Conservation (phyloP, 441 rosid genomes). For the Populus hybrid region DNA sequence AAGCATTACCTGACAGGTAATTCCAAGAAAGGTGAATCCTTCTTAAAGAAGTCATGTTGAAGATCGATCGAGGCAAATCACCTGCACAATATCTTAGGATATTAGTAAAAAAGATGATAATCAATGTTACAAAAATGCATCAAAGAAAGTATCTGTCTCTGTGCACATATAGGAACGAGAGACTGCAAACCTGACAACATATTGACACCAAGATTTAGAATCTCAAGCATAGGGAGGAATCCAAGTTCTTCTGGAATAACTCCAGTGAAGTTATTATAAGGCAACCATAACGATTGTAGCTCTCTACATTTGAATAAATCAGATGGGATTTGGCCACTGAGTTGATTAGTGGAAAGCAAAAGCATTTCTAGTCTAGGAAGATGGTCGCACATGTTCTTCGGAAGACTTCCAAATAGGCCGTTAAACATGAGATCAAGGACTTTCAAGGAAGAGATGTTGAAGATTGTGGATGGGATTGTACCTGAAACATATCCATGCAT, state of each 20-base stretch:
- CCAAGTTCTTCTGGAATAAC: slow-evolving; percentile 12
- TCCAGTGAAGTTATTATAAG: slow-evolving; percentile 4
- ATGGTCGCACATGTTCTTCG: background rate
- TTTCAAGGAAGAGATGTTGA: slow-evolving; percentile 9
- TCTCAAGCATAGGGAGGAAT: background rate
- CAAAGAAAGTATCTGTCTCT: background rate
- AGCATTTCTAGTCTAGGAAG: background rate
- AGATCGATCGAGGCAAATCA: background rate
- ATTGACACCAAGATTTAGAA: background rate
- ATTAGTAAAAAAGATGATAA: background rate
- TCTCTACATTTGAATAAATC: background rate
- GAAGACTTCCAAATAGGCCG: slow-evolving; percentile 4
- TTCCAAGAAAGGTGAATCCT: background rate
- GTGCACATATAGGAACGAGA: background rate
- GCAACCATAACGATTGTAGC: background rate
- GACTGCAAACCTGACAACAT: background rate
- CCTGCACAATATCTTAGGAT: background rate
- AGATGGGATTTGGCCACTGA: slow-evolving; percentile 12
- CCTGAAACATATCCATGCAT: slow-evolving; percentile 5
- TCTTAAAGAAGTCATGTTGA: background rate
- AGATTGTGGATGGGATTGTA: slow-evolving; percentile 5
- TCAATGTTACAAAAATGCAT: background rate
- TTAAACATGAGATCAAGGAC: slow-evolving; percentile 1
- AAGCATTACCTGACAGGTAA: background rate
- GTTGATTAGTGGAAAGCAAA: background rate